Base-by-base conservation (phyloP, 306 rosid genomes). In the Fragaria iinumae region DNA sequence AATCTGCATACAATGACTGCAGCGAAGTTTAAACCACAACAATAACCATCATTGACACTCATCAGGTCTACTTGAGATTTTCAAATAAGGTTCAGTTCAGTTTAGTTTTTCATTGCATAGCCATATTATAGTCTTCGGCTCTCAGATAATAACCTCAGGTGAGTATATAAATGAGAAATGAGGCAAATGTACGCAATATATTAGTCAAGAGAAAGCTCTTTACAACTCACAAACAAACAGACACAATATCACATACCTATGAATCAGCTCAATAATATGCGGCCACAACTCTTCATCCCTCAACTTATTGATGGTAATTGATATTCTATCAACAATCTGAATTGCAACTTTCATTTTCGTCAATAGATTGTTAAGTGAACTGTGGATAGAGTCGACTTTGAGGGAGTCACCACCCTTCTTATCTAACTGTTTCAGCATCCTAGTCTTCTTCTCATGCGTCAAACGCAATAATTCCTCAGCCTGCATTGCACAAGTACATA, bases 271-370 rank as follows among this genome's bases (percentile, higher is more conserved):
- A 55, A 63, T 84, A 68, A 92, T 86, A 65, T 88, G 95, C 20
- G 90, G 88, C 91, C 92, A 87, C 43, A 94, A 81, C 80, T 94
- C 93, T 77, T 89, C 93, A 55, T 94, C 95, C 74, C 91, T 88
- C 82, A 92, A 72, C 80, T 88, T 89, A 73, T 84, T 84, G 59
- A 89, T 92, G 3, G 93, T 85, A 50, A 45, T 78, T 36, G 98
- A 90, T 75, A 90, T 82, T 79, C 85, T 92, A 76, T 94, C 95
- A 53, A 94, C 93, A 16, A 90, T 85, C 77, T 90, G 97, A 78
- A 94, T 85, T 27, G 97, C 90, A 65, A 94, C 84, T 69, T 81
- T 92, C 93, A 90, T 79, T 74, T 90, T 90, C 8, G 90, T 87
- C 6, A 80, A 67, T 36, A 92, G 82, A 70, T 75, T 71, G 41